Conservation (phyloP, 345 rosid genomes). For the Iberis pinnata region DNA sequence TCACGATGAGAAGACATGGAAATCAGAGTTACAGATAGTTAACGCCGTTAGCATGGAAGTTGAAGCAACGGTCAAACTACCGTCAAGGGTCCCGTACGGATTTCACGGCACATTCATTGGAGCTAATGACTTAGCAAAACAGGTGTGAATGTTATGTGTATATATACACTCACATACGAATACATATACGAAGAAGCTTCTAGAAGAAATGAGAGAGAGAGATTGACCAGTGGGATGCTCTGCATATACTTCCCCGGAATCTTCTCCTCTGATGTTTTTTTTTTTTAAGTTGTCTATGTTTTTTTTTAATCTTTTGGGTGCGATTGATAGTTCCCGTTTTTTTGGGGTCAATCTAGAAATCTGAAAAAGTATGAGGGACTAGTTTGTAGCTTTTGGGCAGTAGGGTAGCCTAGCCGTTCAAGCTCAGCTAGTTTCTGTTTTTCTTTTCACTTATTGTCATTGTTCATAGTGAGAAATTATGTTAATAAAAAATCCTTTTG, state of each 20-base stretch:
- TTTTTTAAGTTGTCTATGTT: background rate
- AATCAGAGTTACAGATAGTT: constrained; percentile 69
- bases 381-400: constrained; percentile 59
- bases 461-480: constrained; percentile 24
- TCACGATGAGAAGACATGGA: constrained; percentile 69
- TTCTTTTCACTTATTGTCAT: constrained; percentile 36
- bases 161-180: no score
- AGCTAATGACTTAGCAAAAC: constrained; percentile 46
- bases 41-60: constrained; percentile 51
- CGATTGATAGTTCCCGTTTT: constrained; percentile 18
- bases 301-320: background rate
- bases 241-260: constrained; percentile 69
- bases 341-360: constrained; percentile 33
- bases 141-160: constrained; percentile 26
- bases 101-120: constrained; percentile 75
- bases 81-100: constrained; percentile 84
- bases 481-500: no score
- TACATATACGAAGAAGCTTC: no score
- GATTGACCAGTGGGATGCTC: constrained; percentile 52
- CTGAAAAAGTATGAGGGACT: constrained; percentile 38
- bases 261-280: constrained; percentile 35
- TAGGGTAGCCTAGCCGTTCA: constrained; percentile 36
- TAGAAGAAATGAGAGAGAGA: constrained; percentile 29
- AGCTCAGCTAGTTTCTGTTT: constrained; percentile 74
- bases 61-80: constrained; percentile 59